A percentile compares a stretch with the other conserved stretches of the same genome.
These are phyloP conservation scores for Lentinula raphanica DNA, from an alignment of 768 basidiomycete species.

Conservation along the genomic window DNA sequence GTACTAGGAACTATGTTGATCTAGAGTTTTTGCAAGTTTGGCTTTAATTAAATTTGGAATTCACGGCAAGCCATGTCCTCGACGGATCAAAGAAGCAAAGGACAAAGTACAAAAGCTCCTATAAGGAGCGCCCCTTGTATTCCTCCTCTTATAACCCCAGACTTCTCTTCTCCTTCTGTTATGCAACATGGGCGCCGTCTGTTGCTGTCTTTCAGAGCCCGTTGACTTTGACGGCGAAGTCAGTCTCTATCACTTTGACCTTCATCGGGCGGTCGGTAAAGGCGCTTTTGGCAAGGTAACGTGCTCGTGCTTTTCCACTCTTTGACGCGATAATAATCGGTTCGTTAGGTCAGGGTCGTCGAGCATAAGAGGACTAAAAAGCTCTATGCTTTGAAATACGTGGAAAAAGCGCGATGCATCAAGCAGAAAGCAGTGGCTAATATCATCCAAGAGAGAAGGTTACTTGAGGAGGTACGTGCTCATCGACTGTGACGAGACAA, in stretches of 20 bases:
- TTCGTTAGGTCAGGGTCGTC: conserved; percentile 82
- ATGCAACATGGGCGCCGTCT: conserved; percentile 8
- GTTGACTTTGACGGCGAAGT: conserved; percentile 83
- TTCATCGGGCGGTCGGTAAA: conserved; percentile 92
- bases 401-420: conserved; percentile 91
- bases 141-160: not conserved
- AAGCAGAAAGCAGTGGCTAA: conserved; percentile 89
- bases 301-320: conserved; percentile 1
- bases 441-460: conserved; percentile 87
- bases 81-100: not conserved
- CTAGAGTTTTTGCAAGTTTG: not conserved
- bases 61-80: not conserved
- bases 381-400: conserved; percentile 94
- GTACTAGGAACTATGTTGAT: not conserved
- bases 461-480: conserved; percentile 79
- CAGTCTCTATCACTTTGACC: conserved; percentile 94
- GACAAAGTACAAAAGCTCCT: not conserved
- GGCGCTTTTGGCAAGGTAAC: conserved; percentile 96
- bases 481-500: not conserved
- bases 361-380: conserved; percentile 93
- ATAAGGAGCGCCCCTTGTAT: conserved; percentile 3
- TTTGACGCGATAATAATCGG: conserved; percentile 4
- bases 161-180: not conserved
- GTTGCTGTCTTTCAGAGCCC: conserved; percentile 53
- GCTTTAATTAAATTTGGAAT: not conserved